Base-by-base conservation (phyloP, 129 eudicot genomes). In the Lactuca saligna region DNA sequence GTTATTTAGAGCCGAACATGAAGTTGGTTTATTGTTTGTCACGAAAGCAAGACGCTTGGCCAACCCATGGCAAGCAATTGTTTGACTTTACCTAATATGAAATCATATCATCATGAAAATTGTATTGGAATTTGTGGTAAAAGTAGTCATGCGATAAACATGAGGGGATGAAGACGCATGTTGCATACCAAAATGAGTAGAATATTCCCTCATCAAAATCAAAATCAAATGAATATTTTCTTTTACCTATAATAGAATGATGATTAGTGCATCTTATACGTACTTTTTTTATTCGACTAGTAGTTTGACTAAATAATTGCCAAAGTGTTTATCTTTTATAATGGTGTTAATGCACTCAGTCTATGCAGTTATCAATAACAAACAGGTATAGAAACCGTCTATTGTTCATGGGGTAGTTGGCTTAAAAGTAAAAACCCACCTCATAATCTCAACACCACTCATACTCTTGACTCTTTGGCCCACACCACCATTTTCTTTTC, bases 131-230 rank as follows among this genome's bases (percentile, higher is more conserved):
- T 53, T 53, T 54, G 51, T 53, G 61, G 31, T 46, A 67, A 67
- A 67, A 67, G 61, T 34, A 67, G 72, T 67, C 72, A 51, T 67
- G 72, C 62, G 54, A 67, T 53, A 32, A 33, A 15, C 72, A 67
- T 67, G 72, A 17, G 56, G 56, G 16, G 10, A 67, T 15, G 53
- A 35, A 8, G 61, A 32, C 25, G 11, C 34, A 67, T 37, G 25
- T 49, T 33, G 42, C 64, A 33, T 46, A 46, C 29, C 17, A 33
- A 60, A 60, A 60, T 14, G 65, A 33, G 65, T 3, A 33, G 1
- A 29, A 3, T 32, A 60, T 60, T 12, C 10, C 65, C 44, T 60
- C 65, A 48, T 31, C 59, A 31, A 51, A 66, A 25, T 25, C 29
- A 25, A 25, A 25, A 49, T 49, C 71, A 48, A 66, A 46, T 49